These are phyloP conservation scores for Rubroshorea leprosula DNA, from an alignment of 345 rosid species.

Conservation along the genomic window DNA sequence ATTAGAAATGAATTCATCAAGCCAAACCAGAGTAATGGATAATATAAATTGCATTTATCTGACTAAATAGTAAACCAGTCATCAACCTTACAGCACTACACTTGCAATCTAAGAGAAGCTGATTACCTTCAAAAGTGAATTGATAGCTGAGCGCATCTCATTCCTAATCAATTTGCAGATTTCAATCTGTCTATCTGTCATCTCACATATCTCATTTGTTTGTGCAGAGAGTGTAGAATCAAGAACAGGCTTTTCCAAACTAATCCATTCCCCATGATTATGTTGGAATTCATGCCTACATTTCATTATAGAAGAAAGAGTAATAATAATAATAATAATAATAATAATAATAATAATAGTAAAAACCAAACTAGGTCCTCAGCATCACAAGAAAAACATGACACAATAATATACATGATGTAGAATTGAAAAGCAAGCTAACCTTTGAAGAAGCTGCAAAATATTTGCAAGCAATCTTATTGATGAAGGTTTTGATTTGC, in stretches of 20 bases:
- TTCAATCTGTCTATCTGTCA: slow-evolving; percentile 45
- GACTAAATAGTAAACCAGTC: neutral
- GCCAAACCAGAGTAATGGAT: neutral
- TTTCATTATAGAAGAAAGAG: slow-evolving; percentile 19
- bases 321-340: too few relatives aligned
- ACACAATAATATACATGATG: neutral
- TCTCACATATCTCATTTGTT: slow-evolving; percentile 36
- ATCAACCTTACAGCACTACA: neutral
- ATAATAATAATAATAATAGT: too few relatives aligned
- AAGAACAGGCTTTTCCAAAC: slow-evolving; percentile 57
- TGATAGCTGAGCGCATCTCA: slow-evolving; percentile 70
- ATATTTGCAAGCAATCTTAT: slow-evolving; percentile 52
- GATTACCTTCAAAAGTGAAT: slow-evolving; percentile 76
- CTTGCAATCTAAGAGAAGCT: neutral
- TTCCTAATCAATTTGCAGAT: slow-evolving; percentile 60
- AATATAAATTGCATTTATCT: slow-evolving; percentile 2
- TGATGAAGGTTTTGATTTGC: slow-evolving; percentile 45
- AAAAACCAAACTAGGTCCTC: too few relatives aligned
- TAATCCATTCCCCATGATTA: slow-evolving; percentile 72
- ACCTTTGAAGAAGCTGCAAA: slow-evolving; percentile 74
- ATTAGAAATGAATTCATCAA: neutral
- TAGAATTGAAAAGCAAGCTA: neutral
- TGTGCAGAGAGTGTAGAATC: slow-evolving; percentile 49
- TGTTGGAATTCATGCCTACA: slow-evolving; percentile 70
- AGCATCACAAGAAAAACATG: too few relatives aligned